Conservation (phyloP, 2,329 filamentous ascomycete genomes). For the Microdochium bolleyi region DNA sequence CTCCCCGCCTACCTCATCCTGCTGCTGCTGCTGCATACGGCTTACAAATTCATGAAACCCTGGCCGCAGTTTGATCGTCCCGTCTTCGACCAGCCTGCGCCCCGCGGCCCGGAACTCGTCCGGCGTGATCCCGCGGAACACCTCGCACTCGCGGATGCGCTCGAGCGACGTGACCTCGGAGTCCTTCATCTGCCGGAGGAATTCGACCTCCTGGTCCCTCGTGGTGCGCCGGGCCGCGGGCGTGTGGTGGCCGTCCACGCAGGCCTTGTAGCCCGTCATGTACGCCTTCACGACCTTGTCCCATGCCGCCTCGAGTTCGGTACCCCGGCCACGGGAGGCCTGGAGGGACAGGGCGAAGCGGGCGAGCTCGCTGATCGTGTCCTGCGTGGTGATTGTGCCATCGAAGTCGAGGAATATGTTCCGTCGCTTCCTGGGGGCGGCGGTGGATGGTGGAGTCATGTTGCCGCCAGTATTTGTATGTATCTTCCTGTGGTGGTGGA, state of each 20-base stretch:
- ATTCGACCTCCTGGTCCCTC: conserved; percentile 30
- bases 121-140: conserved; percentile 33
- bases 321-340: conserved; percentile 9
- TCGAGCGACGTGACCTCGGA: conserved; percentile 38
- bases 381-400: conserved; percentile 46
- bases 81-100: conserved; percentile 20
- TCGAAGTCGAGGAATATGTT: conserved; percentile 51
- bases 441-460: not conserved
- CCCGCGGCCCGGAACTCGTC: conserved; percentile 29
- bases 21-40: not conserved
- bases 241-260: conserved; percentile 24
- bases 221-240: conserved; percentile 21
- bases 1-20: too few relatives aligned
- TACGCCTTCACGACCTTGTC: conserved; percentile 36
- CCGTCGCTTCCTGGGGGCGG: conserved; percentile 24
- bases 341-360: conserved; percentile 28
- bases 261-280: conserved; percentile 28
- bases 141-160: conserved; percentile 30
- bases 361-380: conserved; percentile 43
- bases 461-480: not conserved
- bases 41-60: conserved; percentile 29
- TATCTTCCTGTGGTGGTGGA: not conserved
- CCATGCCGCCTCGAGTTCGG: conserved; percentile 32
- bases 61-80: conserved; percentile 24
- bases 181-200: conserved; percentile 30